Base-by-base conservation (phyloP, 2,329 filamentous ascomycete species). In the Diaporthe vexans region DNA sequence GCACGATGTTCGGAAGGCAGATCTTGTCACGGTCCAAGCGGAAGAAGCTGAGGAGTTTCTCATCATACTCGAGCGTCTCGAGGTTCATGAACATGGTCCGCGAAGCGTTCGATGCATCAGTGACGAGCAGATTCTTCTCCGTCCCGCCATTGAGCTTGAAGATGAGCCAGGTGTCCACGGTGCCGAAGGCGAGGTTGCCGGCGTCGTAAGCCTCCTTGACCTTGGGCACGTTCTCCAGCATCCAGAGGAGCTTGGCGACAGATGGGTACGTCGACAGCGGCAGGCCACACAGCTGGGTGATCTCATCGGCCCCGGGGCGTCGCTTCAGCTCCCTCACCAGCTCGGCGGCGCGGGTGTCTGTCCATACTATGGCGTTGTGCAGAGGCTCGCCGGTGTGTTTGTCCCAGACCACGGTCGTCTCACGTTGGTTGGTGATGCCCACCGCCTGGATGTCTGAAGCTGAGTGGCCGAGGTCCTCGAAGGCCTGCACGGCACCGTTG, bases 51-150 rank as follows among this genome's bases (percentile, higher is more conserved):
- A 97, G 86, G 33, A 97, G 88, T 51, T 88, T 87, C 72, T 95
- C 91, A 81, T 96, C 94, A 83, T 97, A 98, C 79, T 95, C 83
- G 74, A 95, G 88, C 13, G 92, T 95, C 78, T 91, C 88, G 72
- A 98, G 88, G 84, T 97, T 95, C 93, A 97, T 95, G 83, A 98
- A 97, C 95, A 97, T 97, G 75, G 95, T 98, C 80, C 95, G 88
- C 71, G 94, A 96, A 24, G 95, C 95, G 81, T 98, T 98, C 74
- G 94, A 95, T 57, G 93, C 91, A 82, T 98, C 95, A 0, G 95
- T 97, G 74, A 97, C 94, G 80, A 94, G 92, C 54, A 95, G 84
- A 63, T 91, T 89, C n/a, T 78, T 81, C 74, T 90, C 87, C 40
- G 86, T 87, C 61, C 93, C 92, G 73, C 94, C 94, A 79, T 97